Evolutionary conservation across 257 asterid genomes (phyloP).

Genomic region (Cynanchum wilfordii): DNA sequence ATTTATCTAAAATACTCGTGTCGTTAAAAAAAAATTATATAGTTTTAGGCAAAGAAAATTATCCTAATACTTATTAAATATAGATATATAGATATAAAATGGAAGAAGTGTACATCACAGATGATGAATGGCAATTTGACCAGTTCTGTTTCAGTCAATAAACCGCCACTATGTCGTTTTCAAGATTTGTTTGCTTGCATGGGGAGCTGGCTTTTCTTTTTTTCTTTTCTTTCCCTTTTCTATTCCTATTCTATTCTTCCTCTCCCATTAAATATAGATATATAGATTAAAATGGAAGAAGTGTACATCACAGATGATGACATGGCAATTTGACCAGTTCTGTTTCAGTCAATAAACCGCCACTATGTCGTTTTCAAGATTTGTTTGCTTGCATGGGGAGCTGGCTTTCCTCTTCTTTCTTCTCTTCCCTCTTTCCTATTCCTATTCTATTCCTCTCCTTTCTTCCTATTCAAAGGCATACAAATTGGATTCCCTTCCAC

Average conservation of each 20-base stretch:
- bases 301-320: constrained; percentile 10
- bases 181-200: constrained; percentile 25
- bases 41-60: too few relatives aligned
- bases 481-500: constrained; percentile 9
- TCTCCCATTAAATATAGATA: too few relatives aligned
- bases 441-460: too few relatives aligned
- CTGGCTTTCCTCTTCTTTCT: not conserved
- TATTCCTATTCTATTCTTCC: too few relatives aligned
- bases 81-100: too few relatives aligned
- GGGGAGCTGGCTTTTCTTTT: constrained; percentile 1
- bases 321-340: constrained; percentile 33
- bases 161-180: constrained; percentile 31
- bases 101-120: not conserved
- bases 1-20: too few relatives aligned
- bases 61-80: too few relatives aligned
- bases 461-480: constrained; percentile 1
- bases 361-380: constrained; percentile 26
- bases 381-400: constrained; percentile 25
- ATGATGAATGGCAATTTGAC: constrained; percentile 32
- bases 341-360: constrained; percentile 26
- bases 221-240: not conserved
- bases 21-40: too few relatives aligned
- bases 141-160: constrained; percentile 22
- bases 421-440: not conserved
- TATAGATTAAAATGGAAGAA: too few relatives aligned